Base-by-base conservation (phyloP, 768 basidiomycete genomes). In the Naganishia onofrii region DNA sequence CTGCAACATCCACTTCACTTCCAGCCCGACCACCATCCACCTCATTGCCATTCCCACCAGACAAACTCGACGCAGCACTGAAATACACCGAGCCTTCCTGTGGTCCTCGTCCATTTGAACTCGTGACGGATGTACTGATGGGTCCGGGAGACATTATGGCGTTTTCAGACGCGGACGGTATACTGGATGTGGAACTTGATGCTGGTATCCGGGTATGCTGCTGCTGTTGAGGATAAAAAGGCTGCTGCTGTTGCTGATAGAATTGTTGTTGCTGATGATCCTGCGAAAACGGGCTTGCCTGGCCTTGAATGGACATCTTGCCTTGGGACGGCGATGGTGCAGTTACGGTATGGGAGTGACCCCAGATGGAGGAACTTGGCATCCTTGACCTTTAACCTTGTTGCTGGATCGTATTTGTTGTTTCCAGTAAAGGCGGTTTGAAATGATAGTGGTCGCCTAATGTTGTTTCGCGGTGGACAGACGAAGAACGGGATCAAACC, bases 341-440 rank as follows among this genome's bases (percentile, higher is more conserved):
- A 3, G 60, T 63, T 1, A 63, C 2, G 4, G 60, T 63, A 17
- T 63, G 60, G 60, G 60, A 42, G 23, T 63, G 36, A 26, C 60
- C 60, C 60, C 60, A 63, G 42, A 63, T 63, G 12, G 60, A 63
- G 21, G 60, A 63, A 44, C 34, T 23, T 17, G 60, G 42, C 60
- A 63, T 63, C 42, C 60, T 60, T 31, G 19, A 4, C 36, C 42
- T 21, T 19, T 38, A 23, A 2, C 38, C 31, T 42, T 44, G 23
- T 23, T 63, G 23, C n/a, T 60, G 58, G 15, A 4, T 34, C 31
- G 2, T 38, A 21, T 34, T 38, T 36, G 32, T 10, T 51, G 48
- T 51, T 42, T 8, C 42, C 34, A 5, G 34, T 4, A 36, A 36
- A 36, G 34, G 34, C 34, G 34, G 34, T 36, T 36, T 36, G 34